phyloP scores from a whole-genome alignment of 1,284 basidiomycete genomes.

The Apiotrichum montevideense region DNA sequence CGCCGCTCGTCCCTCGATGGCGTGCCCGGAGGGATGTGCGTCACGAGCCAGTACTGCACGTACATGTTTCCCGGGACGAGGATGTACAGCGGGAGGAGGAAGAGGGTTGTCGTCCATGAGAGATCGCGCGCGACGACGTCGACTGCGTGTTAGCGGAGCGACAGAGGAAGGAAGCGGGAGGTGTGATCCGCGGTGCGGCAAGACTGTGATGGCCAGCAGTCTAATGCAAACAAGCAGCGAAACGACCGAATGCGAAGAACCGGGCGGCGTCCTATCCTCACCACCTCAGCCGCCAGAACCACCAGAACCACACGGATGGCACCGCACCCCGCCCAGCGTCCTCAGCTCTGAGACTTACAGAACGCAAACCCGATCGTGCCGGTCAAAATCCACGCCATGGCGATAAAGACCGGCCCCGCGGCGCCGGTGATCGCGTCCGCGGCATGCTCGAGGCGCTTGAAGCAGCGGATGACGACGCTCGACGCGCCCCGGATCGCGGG shows the following conservation, averaged over 20 bases:
- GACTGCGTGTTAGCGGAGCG: conserved; percentile 51
- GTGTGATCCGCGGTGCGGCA: no score
- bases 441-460: conserved; percentile 67
- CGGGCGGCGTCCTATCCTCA: no score
- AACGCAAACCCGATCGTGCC: conserved; percentile 66
- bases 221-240: no score
- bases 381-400: conserved; percentile 67
- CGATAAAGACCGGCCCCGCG: conserved; percentile 84
- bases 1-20: conserved; percentile 39
- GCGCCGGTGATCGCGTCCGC: conserved; percentile 79
- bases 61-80: conserved; percentile 72
- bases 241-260: no score
- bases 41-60: conserved; percentile 76
- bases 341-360: conserved; percentile 54
- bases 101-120: conserved; percentile 50
- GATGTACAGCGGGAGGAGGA: conserved; percentile 59
- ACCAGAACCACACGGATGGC: no score
- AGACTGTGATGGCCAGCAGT: no score
- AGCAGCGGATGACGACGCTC: conserved; percentile 69
- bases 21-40: conserved; percentile 69
- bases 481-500: conserved; percentile 37
- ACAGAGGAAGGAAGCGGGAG: no score
- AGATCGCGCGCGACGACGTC: conserved; percentile 59
- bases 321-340: no score
- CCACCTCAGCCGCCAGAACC: no score